Percentiles rank a stretch among this genome's conserved stretches.
phyloP scores from a whole-genome alignment of 2,329 filamentous ascomycete species.

The Pestalotiopsis sp. region DNA sequence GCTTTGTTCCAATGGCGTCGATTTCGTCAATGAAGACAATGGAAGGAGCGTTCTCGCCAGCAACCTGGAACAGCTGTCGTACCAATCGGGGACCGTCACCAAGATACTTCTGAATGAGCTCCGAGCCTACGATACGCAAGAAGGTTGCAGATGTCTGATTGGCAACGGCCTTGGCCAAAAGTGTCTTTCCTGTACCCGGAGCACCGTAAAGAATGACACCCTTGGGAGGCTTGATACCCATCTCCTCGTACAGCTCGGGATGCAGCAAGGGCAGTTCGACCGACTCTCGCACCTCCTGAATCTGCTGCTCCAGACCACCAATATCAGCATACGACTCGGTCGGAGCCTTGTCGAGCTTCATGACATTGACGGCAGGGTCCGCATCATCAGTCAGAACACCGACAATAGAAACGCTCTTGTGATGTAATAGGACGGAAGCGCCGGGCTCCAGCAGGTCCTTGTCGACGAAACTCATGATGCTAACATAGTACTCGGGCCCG shows the following conservation, averaged over 20 bases:
- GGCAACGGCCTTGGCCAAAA: slow-evolving; percentile 94
- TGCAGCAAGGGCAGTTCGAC: slow-evolving; percentile 94
- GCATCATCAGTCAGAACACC: slow-evolving; percentile 96
- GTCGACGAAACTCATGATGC: slow-evolving; percentile 99
- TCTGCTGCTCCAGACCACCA: slow-evolving; percentile 90
- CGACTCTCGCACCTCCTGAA: slow-evolving; percentile 96
- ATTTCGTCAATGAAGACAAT: slow-evolving; percentile 99
- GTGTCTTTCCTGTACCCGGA: slow-evolving; percentile 93
- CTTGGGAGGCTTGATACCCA: slow-evolving; percentile 99
- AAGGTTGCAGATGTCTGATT: slow-evolving; percentile 99
- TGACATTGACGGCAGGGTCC: slow-evolving; percentile 93
- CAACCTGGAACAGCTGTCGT: slow-evolving; percentile 90
- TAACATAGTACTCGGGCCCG: slow-evolving; percentile 97
- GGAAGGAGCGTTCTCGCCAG: slow-evolving; percentile 91
- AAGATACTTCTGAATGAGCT: slow-evolving; percentile 98
- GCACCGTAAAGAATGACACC: slow-evolving; percentile 98
- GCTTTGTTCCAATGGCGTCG: slow-evolving; percentile 97
- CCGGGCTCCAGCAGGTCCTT: slow-evolving; percentile 97
- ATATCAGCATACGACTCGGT: slow-evolving; percentile 99
- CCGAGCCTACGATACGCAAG: slow-evolving; percentile 92
- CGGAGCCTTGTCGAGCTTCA: slow-evolving; percentile 99
- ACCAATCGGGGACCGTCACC: slow-evolving; percentile 94
- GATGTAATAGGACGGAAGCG: slow-evolving; percentile 90
- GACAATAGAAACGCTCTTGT: slow-evolving; percentile 97
- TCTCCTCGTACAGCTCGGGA: slow-evolving; percentile 97